phyloP scores from a whole-genome alignment of 2,329 filamentous ascomycete genomes.

The Exophiala calicioides region DNA sequence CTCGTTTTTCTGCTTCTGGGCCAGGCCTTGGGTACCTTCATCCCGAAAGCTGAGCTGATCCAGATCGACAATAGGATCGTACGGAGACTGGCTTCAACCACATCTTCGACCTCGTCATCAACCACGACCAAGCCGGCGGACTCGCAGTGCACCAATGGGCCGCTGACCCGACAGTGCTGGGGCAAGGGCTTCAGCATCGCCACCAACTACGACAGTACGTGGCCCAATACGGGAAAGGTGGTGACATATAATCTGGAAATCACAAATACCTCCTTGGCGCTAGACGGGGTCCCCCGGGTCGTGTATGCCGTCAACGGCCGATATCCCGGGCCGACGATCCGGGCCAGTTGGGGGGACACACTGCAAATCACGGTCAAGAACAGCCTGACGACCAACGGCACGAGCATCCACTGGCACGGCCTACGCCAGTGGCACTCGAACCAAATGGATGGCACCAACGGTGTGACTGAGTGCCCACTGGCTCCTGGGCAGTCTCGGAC shows the following conservation, averaged over 20 bases:
- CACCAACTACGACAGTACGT: constrained; percentile 31
- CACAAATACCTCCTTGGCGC: constrained; percentile 41
- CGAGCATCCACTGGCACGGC: constrained; percentile 65
- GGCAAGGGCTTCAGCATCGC: constrained; percentile 30
- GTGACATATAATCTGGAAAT: constrained; percentile 31
- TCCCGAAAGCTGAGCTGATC: constrained; percentile 23
- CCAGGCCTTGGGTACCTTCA: constrained; percentile 17
- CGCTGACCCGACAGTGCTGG: constrained; percentile 32
- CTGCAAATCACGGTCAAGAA: constrained; percentile 59
- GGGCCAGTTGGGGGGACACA: constrained; percentile 63
- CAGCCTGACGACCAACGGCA: constrained; percentile 57
- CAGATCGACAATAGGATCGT: constrained; percentile 18
- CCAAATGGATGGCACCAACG: constrained; percentile 59
- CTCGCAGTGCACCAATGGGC: constrained; percentile 28
- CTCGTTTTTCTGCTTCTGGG: constrained; percentile 19
- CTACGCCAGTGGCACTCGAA: constrained; percentile 59
- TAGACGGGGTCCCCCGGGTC: constrained; percentile 46
- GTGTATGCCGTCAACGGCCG: constrained; percentile 59
- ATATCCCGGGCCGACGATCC: constrained; percentile 67
- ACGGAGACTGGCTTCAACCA: constrained; percentile 14
- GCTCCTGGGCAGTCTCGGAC: constrained; percentile 55
- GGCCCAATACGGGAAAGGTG: constrained; percentile 31
- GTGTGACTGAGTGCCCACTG: constrained; percentile 54
- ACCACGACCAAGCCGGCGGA: constrained; percentile 18
- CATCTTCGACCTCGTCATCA: constrained; percentile 9